phyloP scores from a whole-genome alignment of 164 flowering plant species.

The Sedum album region DNA sequence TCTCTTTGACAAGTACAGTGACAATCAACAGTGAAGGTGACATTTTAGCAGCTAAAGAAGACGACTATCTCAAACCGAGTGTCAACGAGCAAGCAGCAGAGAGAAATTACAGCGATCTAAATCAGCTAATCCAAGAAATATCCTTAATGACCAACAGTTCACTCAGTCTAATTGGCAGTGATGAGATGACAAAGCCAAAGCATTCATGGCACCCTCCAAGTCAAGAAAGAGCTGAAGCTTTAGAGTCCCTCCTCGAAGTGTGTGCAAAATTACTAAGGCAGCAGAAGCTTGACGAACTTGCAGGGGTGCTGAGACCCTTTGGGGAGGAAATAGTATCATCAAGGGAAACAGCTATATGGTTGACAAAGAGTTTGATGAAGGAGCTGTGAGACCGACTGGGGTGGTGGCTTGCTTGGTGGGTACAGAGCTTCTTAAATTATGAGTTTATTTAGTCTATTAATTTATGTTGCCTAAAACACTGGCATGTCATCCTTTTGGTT shows the following conservation, averaged over 20 bases:
- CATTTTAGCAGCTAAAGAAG: background rate
- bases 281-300: slow-evolving; percentile 51
- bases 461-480: too few relatives aligned
- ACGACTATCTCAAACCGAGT: background rate
- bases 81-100: slow-evolving; percentile 9
- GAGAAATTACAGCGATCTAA: slow-evolving; percentile 9
- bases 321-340: slow-evolving; percentile 65
- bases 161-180: slow-evolving; percentile 18
- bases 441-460: background rate
- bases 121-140: slow-evolving; percentile 12
- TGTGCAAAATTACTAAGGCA: slow-evolving; percentile 42
- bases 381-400: background rate
- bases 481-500: background rate
- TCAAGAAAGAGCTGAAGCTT: slow-evolving; percentile 40
- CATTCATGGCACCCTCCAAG: slow-evolving; percentile 13
- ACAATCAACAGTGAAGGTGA: slow-evolving; percentile 12
- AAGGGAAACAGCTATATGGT: slow-evolving; percentile 76
- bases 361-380: slow-evolving; percentile 54
- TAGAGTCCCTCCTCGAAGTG: slow-evolving; percentile 51
- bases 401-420: slow-evolving; percentile 7
- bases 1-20: slow-evolving; percentile 13
- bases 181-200: slow-evolving; percentile 11
- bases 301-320: slow-evolving; percentile 57
- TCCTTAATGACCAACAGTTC: slow-evolving; percentile 20
- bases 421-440: background rate